A percentile compares a stretch with the other conserved stretches of the same genome.
Conservation (phyloP, 345 rosid species). For the Lagerstroemia speciosa region DNA sequence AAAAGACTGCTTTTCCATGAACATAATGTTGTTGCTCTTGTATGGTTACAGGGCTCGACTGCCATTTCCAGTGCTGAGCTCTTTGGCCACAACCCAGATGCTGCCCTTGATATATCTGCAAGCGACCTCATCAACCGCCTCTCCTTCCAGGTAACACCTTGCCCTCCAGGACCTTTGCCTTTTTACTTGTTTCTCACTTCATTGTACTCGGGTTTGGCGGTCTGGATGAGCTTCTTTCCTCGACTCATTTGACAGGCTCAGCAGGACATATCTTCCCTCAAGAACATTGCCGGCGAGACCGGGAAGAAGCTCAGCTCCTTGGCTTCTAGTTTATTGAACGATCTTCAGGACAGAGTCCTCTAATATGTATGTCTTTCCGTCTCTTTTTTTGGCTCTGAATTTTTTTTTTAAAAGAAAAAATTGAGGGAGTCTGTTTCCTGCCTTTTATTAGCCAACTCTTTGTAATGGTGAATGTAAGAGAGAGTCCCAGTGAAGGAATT, state of each 20-base stretch:
- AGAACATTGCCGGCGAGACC: constrained; percentile 87
- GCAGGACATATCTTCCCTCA: constrained; percentile 78
- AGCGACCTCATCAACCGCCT: constrained; percentile 76
- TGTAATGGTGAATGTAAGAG: constrained; percentile 1
- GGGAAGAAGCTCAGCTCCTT: constrained; percentile 76
- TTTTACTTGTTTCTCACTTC: neutral
- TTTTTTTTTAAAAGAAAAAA: neutral
- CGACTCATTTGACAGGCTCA: constrained; percentile 49
- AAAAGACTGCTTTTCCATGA: neutral
- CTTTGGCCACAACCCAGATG: constrained; percentile 49
- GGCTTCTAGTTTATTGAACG: constrained; percentile 68
- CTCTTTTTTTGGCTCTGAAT: neutral
- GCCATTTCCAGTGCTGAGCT: constrained; percentile 96
- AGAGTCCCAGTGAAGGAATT: neutral
- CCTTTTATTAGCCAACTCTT: neutral
- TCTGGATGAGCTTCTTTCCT: neutral
- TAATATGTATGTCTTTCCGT: constrained; percentile 15
- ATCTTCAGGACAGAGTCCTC: constrained; percentile 85
- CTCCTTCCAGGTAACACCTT: constrained; percentile 67
- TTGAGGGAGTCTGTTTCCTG: neutral
- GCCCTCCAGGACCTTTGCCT: neutral
- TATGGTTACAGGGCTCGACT: constrained; percentile 51
- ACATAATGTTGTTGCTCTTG: neutral
- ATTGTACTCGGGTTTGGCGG: neutral
- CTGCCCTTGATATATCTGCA: constrained; percentile 58